Percentiles rank a stretch among this genome's conserved stretches.
These are phyloP conservation scores for Guadua angustifolia DNA, from an alignment of 176 grass and related monocot species.

Conservation along the genomic window DNA sequence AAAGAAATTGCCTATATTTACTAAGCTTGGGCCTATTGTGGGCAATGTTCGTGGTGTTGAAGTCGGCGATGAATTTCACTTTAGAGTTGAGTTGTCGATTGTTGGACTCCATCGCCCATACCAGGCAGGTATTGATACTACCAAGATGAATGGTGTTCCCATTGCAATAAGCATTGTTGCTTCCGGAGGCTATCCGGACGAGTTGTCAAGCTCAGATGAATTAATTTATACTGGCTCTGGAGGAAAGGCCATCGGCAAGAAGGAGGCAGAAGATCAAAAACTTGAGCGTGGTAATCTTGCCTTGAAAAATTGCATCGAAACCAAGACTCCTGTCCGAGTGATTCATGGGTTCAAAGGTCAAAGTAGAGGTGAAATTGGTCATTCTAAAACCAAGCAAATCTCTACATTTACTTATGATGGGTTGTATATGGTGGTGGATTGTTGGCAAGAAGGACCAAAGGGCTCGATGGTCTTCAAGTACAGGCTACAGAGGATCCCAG, in stretches of 20 bases:
- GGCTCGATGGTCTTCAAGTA: conserved; percentile 64
- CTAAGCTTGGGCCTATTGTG: conserved; percentile 45
- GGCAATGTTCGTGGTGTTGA: conserved; percentile 70
- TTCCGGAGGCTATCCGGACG: conserved; percentile 66
- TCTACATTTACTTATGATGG: conserved; percentile 73
- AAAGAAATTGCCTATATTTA: conserved; percentile 47
- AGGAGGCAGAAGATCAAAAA: conserved; percentile 68
- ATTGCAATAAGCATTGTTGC: conserved; percentile 76
- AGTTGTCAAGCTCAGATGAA: conserved; percentile 61
- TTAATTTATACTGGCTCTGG: conserved; percentile 78
- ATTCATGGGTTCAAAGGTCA: conserved; percentile 76
- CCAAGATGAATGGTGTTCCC: conserved; percentile 31
- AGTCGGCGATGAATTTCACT: conserved; percentile 79
- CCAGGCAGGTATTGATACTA: conserved; percentile 65
- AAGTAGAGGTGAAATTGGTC: conserved; percentile 46
- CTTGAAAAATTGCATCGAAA: conserved; percentile 68
- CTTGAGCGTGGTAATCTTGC: conserved; percentile 74
- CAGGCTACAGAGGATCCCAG: conserved; percentile 54
- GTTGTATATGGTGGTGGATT: conserved; percentile 57
- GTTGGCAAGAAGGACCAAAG: conserved; percentile 58
- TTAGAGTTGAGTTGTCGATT: conserved; percentile 63
- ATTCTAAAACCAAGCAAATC: conserved; percentile 58
- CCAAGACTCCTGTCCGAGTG: conserved; percentile 63
- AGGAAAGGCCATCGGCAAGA: conserved; percentile 56
- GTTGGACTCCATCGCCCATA: conserved; percentile 63